Conservation (phyloP, 306 rosid species). For the Trichosanthes cucumerina region DNA sequence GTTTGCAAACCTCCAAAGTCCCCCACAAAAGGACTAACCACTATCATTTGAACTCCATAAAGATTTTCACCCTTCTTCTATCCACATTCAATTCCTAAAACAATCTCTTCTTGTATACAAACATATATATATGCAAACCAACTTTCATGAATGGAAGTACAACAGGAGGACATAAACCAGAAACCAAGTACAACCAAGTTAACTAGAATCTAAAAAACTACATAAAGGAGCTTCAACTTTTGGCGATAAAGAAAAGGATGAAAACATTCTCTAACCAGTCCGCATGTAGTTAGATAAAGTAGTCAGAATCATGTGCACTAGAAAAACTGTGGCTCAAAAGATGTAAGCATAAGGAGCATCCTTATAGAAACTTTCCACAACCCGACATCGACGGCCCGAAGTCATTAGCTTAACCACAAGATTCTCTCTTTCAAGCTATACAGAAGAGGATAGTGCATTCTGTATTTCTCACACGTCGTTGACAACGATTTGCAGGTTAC, state of each 20-base stretch:
- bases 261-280: neutral
- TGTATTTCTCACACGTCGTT: neutral
- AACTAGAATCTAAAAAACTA: neutral
- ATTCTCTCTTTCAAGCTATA: neutral
- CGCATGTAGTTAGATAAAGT: neutral
- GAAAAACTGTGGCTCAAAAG: neutral
- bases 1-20: neutral
- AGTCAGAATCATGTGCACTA: neutral
- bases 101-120: neutral
- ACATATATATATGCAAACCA: neutral
- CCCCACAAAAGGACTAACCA: neutral
- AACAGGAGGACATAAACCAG: neutral
- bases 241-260: neutral
- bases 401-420: neutral
- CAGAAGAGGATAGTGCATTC: neutral
- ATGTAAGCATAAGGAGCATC: neutral
- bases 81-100: neutral
- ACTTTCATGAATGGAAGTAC: neutral
- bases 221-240: neutral
- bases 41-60: neutral
- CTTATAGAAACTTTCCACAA: neutral
- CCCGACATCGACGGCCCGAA: neutral
- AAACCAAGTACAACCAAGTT: neutral
- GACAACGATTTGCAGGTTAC: constrained; percentile 45
- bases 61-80: neutral